Evolutionary conservation across 2,329 filamentous ascomycete species (phyloP).

Genomic region (Ophiocordyceps polyrhachis-furcata): DNA sequence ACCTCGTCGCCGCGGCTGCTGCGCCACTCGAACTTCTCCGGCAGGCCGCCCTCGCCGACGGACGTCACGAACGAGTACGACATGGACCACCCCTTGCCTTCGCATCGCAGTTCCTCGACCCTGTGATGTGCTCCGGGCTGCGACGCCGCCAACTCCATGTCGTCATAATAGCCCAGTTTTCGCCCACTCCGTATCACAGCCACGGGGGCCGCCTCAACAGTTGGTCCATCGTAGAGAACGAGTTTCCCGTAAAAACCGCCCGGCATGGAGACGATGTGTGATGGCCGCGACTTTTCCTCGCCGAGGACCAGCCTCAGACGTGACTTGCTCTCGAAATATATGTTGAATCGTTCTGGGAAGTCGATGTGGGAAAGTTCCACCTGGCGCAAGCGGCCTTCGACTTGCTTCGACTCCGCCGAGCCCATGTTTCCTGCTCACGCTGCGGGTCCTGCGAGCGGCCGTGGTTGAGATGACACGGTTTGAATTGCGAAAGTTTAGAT

Average conservation of each 20-base stretch:
- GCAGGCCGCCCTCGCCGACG: slow-evolving; percentile 12
- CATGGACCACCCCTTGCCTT: slow-evolving; percentile 3
- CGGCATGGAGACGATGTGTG: slow-evolving; percentile 2
- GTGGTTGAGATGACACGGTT: not conserved
- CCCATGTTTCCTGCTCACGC: slow-evolving; percentile 1
- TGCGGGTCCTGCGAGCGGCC: not conserved
- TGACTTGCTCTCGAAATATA: slow-evolving; percentile 3
- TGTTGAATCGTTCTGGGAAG: slow-evolving; percentile 2
- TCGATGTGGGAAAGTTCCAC: slow-evolving; percentile 1
- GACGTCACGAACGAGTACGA: slow-evolving; percentile 12
- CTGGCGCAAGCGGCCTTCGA: not conserved
- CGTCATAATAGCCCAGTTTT: slow-evolving; percentile 1
- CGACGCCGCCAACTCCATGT: slow-evolving; percentile 4
- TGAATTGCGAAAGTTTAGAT: too few relatives aligned
- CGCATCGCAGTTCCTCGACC: slow-evolving; percentile 2
- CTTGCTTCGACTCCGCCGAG: slow-evolving; percentile 5
- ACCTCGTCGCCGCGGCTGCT: slow-evolving; percentile 17
- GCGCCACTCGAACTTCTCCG: slow-evolving; percentile 22
- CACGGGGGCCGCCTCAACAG: slow-evolving; percentile 1
- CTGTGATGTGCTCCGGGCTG: slow-evolving; percentile 1
- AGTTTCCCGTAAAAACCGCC: slow-evolving; percentile 4
- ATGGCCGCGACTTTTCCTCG: slow-evolving; percentile 1
- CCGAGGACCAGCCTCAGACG: slow-evolving; percentile 2
- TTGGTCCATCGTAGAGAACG: slow-evolving; percentile 4
- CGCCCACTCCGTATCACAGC: slow-evolving; percentile 1